Percentiles rank a stretch among this genome's conserved stretches.
Conservation (phyloP, 2,329 filamentous ascomycete genomes). For the Intubia oerlemansii region DNA sequence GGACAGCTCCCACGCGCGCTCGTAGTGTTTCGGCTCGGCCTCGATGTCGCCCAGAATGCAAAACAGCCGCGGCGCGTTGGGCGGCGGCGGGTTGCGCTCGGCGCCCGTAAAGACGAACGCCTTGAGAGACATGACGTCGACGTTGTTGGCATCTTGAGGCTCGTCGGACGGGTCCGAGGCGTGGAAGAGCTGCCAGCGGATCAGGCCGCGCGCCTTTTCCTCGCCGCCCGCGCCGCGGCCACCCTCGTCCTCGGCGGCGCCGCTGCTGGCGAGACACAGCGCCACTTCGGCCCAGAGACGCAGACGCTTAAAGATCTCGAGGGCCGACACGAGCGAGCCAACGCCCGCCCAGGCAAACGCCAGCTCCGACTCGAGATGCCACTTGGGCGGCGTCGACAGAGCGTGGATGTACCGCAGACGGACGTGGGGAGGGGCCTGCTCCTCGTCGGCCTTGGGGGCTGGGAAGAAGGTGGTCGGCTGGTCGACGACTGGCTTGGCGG, state of each 20-base stretch:
- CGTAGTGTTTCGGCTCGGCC: constrained; percentile 50
- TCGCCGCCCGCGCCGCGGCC: constrained; percentile 39
- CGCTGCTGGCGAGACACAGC: constrained; percentile 54
- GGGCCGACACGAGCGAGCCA: constrained; percentile 68
- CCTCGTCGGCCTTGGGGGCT: constrained; percentile 51
- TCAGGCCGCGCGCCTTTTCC: constrained; percentile 56
- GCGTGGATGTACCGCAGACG: constrained; percentile 70
- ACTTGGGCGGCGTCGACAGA: constrained; percentile 64
- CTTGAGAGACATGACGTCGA: constrained; percentile 35
- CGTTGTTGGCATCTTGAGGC: constrained; percentile 20
- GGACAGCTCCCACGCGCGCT: constrained; percentile 75
- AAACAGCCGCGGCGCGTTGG: constrained; percentile 70
- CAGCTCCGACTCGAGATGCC: constrained; percentile 87
- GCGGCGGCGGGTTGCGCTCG: constrained; percentile 47
- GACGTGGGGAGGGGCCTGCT: constrained; percentile 57
- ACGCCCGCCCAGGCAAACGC: constrained; percentile 82
- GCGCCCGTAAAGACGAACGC: constrained; percentile 34
- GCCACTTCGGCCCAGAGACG: constrained; percentile 91
- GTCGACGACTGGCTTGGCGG: too few species aligned
- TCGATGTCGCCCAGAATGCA: constrained; percentile 90
- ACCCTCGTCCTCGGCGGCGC: constrained; percentile 32
- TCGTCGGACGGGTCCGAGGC: constrained; percentile 21
- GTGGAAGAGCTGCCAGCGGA: constrained; percentile 62
- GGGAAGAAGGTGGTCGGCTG: constrained; percentile 65
- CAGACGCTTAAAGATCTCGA: constrained; percentile 89